These are phyloP conservation scores for Vinca minor DNA, from an alignment of 257 asterid genomes.

Conservation along the genomic window DNA sequence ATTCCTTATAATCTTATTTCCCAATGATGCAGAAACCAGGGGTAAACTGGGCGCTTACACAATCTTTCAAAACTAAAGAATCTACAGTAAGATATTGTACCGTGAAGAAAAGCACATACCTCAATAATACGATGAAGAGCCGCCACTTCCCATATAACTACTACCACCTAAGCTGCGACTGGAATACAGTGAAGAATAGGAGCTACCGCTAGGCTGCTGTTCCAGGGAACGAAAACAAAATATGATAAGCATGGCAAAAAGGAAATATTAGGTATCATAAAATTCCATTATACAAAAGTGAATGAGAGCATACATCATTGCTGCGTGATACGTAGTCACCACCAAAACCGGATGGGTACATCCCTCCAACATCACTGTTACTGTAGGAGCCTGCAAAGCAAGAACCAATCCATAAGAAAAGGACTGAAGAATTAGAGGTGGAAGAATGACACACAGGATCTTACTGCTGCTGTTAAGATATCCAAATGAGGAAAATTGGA, in stretches of 20 bases:
- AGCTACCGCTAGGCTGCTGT: constrained; percentile 71
- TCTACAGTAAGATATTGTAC: not conserved
- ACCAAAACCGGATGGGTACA: constrained; percentile 75
- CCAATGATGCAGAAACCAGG: not conserved
- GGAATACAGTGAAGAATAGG: constrained; percentile 75
- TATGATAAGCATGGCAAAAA: constrained; percentile 9
- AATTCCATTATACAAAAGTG: not conserved
- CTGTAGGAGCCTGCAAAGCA: constrained; percentile 65
- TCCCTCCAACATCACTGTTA: constrained; percentile 65
- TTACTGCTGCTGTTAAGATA: not conserved
- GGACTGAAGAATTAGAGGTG: not conserved
- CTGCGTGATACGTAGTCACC: constrained; percentile 78
- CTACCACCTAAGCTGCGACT: constrained; percentile 70
- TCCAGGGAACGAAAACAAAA: not conserved
- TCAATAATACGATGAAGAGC: constrained; percentile 85
- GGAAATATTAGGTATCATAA: not conserved
- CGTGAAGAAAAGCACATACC: constrained; percentile 20
- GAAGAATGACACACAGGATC: not conserved
- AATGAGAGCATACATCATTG: constrained; percentile 48
- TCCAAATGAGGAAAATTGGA: not conserved
- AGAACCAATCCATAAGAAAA: not conserved
- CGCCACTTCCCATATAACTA: constrained; percentile 72
- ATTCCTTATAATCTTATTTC: constrained; percentile 3
- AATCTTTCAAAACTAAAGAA: not conserved
- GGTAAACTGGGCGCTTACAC: not conserved